Evolutionary conservation across 164 flowering plant species (phyloP).

Genomic region (Magnolia officinalis): DNA sequence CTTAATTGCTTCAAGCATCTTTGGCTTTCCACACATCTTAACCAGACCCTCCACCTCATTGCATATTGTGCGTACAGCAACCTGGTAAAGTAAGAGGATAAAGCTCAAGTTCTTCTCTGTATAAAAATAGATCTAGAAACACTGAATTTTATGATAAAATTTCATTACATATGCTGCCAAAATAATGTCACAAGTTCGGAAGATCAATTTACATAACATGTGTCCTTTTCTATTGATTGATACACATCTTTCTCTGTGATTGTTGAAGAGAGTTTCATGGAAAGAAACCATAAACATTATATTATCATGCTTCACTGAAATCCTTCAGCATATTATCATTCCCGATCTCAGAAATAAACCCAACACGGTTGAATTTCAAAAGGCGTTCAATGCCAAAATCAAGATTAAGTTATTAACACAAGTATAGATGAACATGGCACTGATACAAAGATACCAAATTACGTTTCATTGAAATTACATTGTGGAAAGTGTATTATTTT

Average conservation of each 20-base stretch:
- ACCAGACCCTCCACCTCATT: conserved; percentile 70
- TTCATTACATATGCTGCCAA: neutral
- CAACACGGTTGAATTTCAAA: no score
- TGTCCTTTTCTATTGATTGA: neutral
- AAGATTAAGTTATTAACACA: no score
- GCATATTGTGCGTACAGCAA: conserved; percentile 79
- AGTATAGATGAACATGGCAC: no score
- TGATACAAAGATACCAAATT: no score
- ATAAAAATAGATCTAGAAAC: neutral
- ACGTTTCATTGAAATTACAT: no score
- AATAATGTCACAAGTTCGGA: neutral
- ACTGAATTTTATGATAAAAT: no score
- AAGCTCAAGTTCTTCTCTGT: neutral
- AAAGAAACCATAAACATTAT: neutral
- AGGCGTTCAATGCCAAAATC: no score
- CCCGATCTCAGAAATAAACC: no score
- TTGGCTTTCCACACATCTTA: conserved; percentile 79
- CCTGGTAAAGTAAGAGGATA: conserved; percentile 34
- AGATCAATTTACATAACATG: neutral
- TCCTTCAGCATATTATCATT: no score
- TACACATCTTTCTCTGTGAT: neutral
- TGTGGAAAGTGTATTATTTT: no score
- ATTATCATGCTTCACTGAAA: no score
- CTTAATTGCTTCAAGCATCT: conserved; percentile 90
- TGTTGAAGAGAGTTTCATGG: neutral